Conservation (phyloP, 2,329 filamentous ascomycete genomes). For the Chalara sp. region DNA sequence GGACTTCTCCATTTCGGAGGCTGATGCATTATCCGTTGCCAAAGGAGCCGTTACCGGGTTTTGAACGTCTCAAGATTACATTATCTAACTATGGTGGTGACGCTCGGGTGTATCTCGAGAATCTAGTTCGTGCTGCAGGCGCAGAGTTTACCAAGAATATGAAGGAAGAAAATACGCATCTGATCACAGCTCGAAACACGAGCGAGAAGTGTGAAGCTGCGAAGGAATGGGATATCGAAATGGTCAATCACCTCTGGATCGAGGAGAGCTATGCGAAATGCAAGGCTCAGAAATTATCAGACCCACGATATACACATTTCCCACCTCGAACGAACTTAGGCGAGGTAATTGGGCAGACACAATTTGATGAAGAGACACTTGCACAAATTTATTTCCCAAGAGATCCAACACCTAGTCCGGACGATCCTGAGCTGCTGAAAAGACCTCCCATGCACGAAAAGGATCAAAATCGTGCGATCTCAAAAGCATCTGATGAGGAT, state of each 20-base stretch:
- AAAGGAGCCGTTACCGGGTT: slow-evolving; percentile 69
- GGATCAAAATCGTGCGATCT: slow-evolving; percentile 24
- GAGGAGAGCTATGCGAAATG: slow-evolving; percentile 96
- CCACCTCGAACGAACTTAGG: slow-evolving; percentile 84
- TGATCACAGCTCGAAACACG: slow-evolving; percentile 81
- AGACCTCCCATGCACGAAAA: slow-evolving; percentile 39
- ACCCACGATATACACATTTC: slow-evolving; percentile 77
- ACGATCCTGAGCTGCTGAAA: slow-evolving; percentile 39
- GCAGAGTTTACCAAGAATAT: slow-evolving; percentile 91
- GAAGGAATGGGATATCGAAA: slow-evolving; percentile 82
- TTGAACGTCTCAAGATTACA: slow-evolving; percentile 71
- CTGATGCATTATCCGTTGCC: slow-evolving; percentile 88
- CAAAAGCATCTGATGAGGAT: slow-evolving; percentile 8
- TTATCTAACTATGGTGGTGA: slow-evolving; percentile 96
- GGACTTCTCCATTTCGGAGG: slow-evolving; percentile 77
- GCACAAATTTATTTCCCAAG: slow-evolving; percentile 57
- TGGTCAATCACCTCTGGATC: slow-evolving; percentile 94
- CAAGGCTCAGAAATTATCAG: slow-evolving; percentile 64
- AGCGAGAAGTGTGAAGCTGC: slow-evolving; percentile 94
- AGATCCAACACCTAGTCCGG: slow-evolving; percentile 33
- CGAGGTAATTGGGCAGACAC: slow-evolving; percentile 86
- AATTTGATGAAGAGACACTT: slow-evolving; percentile 58
- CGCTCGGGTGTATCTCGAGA: slow-evolving; percentile 87
- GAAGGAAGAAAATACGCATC: slow-evolving; percentile 90
- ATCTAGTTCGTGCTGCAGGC: slow-evolving; percentile 76